Conservation (phyloP, 192 early-diverging fungal genomes). For the Linnemannia hyalina region DNA sequence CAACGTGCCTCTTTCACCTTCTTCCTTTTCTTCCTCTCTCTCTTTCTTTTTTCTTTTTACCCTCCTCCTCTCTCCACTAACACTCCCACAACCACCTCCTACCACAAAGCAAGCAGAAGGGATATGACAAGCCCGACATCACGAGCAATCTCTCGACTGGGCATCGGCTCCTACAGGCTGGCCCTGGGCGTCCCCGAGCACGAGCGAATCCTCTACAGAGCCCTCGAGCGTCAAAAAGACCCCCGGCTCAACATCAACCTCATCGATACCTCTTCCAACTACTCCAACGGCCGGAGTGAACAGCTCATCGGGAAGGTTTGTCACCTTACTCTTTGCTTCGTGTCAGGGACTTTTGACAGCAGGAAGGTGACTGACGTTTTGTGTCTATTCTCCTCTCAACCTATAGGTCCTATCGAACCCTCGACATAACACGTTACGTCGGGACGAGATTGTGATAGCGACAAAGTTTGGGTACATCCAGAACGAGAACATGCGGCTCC, state of each 20-base stretch:
- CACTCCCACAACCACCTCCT: neutral
- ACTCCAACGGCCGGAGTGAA: constrained; percentile 47
- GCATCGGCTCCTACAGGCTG: constrained; percentile 50
- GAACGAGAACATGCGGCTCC: constrained; percentile 48
- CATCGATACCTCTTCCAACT: constrained; percentile 58
- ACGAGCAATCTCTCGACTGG: constrained; percentile 69
- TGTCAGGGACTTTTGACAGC: neutral
- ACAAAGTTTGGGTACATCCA: constrained; percentile 58
- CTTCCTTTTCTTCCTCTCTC: neutral
- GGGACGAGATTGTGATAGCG: constrained; percentile 44
- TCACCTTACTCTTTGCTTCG: neutral
- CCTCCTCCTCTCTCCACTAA: neutral
- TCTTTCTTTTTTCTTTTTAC: too few relatives aligned
- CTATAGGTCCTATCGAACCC: constrained; percentile 36
- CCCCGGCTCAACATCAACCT: constrained; percentile 46
- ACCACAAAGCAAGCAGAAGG: neutral
- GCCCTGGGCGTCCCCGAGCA: constrained; percentile 29
- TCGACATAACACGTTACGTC: constrained; percentile 29
- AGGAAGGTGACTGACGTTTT: neutral
- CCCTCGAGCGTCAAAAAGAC: constrained; percentile 45
- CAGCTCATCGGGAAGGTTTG: constrained; percentile 52
- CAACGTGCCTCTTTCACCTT: neutral
- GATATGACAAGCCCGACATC: constrained; percentile 69
- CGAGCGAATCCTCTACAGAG: constrained; percentile 47
- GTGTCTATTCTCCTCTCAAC: too few relatives aligned